These are phyloP conservation scores for Arxiozyma slooffiae DNA, from an alignment of 1,139 yeast species.

Conservation along the genomic window DNA sequence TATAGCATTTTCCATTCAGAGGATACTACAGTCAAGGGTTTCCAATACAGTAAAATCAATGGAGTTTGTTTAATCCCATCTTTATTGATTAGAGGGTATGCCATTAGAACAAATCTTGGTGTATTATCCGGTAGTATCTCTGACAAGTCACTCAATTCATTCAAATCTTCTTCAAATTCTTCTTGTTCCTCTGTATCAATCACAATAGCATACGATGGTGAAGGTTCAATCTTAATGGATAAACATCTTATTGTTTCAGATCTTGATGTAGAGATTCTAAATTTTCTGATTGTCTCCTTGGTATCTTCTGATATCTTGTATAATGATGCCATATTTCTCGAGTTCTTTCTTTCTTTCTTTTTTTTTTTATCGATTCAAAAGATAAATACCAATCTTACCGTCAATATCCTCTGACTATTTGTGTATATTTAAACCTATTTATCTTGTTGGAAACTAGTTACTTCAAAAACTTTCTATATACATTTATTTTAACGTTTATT, in stretches of 20 bases:
- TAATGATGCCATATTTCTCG: conserved; percentile 28
- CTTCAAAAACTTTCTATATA: too few species aligned
- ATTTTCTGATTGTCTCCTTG: conserved; percentile 50
- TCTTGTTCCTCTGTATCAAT: conserved; percentile 37
- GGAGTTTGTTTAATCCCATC: conserved; percentile 75
- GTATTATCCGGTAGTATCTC: conserved; percentile 76
- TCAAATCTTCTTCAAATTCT: conserved; percentile 30
- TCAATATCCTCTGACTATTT: too few species aligned
- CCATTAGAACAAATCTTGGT: conserved; percentile 66
- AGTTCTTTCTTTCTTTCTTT: not conserved
- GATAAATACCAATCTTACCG: too few species aligned
- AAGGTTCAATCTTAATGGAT: conserved; percentile 39
- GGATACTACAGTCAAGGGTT: conserved; percentile 67
- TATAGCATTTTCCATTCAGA: conserved; percentile 75
- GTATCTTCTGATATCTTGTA: conserved; percentile 64
- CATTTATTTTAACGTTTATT: too few species aligned
- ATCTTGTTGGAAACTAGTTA: too few species aligned
- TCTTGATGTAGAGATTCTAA: conserved; percentile 63
- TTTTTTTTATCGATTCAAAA: not conserved
- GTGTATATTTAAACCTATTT: too few species aligned
- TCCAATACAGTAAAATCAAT: conserved; percentile 69
- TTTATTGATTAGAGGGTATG: conserved; percentile 58
- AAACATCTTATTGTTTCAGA: conserved; percentile 54
- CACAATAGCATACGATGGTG: conserved; percentile 44
- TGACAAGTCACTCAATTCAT: conserved; percentile 44